These are phyloP conservation scores for Candida sanyiensis DNA, from an alignment of 805 yeast species.

Conservation along the genomic window DNA sequence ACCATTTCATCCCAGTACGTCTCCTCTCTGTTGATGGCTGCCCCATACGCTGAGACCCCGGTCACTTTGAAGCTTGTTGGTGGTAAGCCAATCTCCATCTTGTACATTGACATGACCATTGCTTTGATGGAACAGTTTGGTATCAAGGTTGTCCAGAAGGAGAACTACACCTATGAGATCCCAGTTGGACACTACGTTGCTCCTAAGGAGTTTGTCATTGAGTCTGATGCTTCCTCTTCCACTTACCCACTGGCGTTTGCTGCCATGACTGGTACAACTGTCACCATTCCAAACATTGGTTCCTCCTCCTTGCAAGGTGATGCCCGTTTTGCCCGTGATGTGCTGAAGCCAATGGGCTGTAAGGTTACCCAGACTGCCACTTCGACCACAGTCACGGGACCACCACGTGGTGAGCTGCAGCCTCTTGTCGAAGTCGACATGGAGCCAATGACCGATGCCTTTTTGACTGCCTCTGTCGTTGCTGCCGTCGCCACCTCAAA, in stretches of 20 bases:
- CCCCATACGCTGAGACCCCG: conserved; percentile 88
- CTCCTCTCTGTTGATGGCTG: conserved; percentile 93
- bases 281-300: conserved; percentile 93
- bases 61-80: conserved; percentile 87
- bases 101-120: conserved; percentile 96
- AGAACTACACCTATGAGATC: conserved; percentile 81
- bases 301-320: conserved; percentile 91
- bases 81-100: conserved; percentile 93
- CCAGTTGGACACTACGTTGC: conserved; percentile 78
- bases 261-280: conserved; percentile 89
- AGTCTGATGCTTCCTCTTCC: conserved; percentile 96
- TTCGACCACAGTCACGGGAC: conserved; percentile 91
- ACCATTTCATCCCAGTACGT: conserved; percentile 97
- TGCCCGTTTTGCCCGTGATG: conserved; percentile 93
- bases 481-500: conserved; percentile 79
- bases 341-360: conserved; percentile 93
- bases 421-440: conserved; percentile 79
- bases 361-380: conserved; percentile 73
- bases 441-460: conserved; percentile 99
- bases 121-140: conserved; percentile 93
- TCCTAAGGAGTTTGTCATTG: conserved; percentile 82
- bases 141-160: conserved; percentile 66
- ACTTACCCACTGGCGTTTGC: conserved; percentile 97
- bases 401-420: conserved; percentile 59
- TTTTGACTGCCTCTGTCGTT: conserved; percentile 91